Evolutionary conservation across 805 yeast species (phyloP), one percentile per base, ranked within the genome.

Genomic region (Starmerella vitae): DNA sequence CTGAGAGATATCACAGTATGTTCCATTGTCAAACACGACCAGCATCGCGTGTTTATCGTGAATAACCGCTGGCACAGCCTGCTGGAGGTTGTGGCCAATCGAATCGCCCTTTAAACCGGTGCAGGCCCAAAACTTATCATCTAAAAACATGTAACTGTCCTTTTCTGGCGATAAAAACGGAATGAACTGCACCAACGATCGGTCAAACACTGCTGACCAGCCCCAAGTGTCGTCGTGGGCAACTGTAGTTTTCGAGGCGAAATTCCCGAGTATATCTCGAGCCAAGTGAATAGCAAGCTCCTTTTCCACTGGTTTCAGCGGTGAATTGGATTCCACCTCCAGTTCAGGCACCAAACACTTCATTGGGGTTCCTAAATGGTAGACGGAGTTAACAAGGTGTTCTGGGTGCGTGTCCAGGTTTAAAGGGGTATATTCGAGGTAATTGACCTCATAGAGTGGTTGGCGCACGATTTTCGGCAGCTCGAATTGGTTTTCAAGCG

Each of bases 1-100:
- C 2, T 64, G 64, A 0, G 81, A 76, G 33, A 74, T 53, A 48
- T 74, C 81, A 57, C 91, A 79, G 3, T 60, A 38, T 17, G 68
- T 68, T 7, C 88, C 91, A 55, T 59, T 39, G 42, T 58, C 59
- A 54, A 36, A 45, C 21, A 21, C 21, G 5, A 39, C 41, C 25
- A 20, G 27, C 33, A 48, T 30, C 39, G 43, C 41, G 32, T 39
- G 33, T 33, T 30, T 20, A 24, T 43, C 50, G 12, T 34, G 41
- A 2, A 45, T 41, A n/a, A 38, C 29, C 9, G 27, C 47, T 5
- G 46, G 44, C 36, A 30, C 14, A 18, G 43, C 42, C 3, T 13
- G 13, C 21, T 13, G 19, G 20, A 10, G 13, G 7, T n/a, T 4
- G 26, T 24, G 24, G 17, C 20, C 25, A 21, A n/a, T n/a, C 20